These are phyloP conservation scores for Sporothrix protearum DNA, from an alignment of 2,329 filamentous ascomycete genomes.

Conservation along the genomic window DNA sequence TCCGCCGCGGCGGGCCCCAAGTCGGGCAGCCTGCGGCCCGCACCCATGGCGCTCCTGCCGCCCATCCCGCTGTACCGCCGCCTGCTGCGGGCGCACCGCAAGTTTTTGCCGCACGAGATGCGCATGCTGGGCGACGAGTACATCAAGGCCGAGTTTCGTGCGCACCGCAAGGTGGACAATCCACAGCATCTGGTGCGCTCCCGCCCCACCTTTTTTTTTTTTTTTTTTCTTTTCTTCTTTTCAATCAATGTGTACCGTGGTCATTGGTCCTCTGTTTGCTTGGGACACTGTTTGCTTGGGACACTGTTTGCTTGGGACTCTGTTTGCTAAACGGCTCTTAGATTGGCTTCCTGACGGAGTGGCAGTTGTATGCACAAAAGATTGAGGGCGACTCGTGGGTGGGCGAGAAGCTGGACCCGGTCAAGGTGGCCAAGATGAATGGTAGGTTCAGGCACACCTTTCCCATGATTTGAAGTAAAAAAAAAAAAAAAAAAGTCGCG, in stretches of 20 bases:
- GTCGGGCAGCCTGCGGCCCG: conserved; percentile 36
- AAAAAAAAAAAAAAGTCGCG: no score
- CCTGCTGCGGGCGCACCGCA: conserved; percentile 80
- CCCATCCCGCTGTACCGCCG: conserved; percentile 87
- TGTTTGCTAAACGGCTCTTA: no score
- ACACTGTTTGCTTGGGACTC: no score
- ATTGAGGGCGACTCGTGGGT: conserved; percentile 84
- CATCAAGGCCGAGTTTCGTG: conserved; percentile 86
- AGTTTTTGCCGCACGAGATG: conserved; percentile 68
- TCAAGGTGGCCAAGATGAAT: conserved; percentile 89
- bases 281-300: no score
- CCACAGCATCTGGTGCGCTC: conserved; percentile 76
- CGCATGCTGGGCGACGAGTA: conserved; percentile 87
- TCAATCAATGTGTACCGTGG: no score
- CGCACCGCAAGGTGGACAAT: conserved; percentile 80
- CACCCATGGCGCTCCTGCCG: conserved; percentile 68
- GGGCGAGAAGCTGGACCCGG: conserved; percentile 76
- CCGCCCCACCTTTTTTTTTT: no score
- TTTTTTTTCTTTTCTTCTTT: no score
- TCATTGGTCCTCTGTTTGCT: no score
- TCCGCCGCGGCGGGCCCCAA: conserved; percentile 18
- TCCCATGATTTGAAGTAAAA: not conserved
- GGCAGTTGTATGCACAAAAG: conserved; percentile 92
- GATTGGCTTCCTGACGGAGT: conserved; percentile 95
- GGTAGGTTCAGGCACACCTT: conserved; percentile 52